Evolutionary conservation across 305 asterid genomes (phyloP).

Genomic region (Fraxinus sp.): DNA sequence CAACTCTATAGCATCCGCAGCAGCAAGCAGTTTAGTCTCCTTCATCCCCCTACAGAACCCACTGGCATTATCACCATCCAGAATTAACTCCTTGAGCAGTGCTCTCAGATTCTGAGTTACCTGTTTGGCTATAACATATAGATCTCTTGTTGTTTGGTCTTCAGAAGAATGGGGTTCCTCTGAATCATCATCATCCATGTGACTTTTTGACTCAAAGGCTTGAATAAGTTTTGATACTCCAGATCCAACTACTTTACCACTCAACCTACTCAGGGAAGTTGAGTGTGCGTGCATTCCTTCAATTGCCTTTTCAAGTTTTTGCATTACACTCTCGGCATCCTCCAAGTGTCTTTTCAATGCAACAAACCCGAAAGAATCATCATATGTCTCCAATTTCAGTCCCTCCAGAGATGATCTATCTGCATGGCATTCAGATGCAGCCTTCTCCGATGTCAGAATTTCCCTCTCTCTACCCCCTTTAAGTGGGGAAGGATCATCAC

Average conservation of each 20-base stretch:
- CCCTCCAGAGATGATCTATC: slow-evolving; percentile 26
- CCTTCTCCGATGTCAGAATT: slow-evolving; percentile 23
- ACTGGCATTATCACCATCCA: slow-evolving; percentile 52
- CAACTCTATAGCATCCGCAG: slow-evolving; percentile 37
- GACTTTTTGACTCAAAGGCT: slow-evolving; percentile 66
- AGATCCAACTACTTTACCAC: slow-evolving; percentile 47
- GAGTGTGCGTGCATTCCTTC: slow-evolving; percentile 53
- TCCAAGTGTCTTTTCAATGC: slow-evolving; percentile 52
- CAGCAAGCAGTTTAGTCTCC: slow-evolving; percentile 41
- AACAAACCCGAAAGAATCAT: slow-evolving; percentile 43
- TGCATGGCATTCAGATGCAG: slow-evolving; percentile 26
- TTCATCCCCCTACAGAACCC: slow-evolving; percentile 43
- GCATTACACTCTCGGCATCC: slow-evolving; percentile 52
- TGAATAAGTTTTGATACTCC: slow-evolving; percentile 84
- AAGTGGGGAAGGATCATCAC: slow-evolving; percentile 14
- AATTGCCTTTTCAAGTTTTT: slow-evolving; percentile 66
- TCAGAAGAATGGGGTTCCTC: slow-evolving; percentile 41
- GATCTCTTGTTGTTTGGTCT: slow-evolving; percentile 42
- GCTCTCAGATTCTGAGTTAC: slow-evolving; percentile 37
- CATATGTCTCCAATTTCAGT: slow-evolving; percentile 30
- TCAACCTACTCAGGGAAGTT: slow-evolving; percentile 47
- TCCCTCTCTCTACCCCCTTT: slow-evolving; percentile 37
- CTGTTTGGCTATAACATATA: slow-evolving; percentile 42
- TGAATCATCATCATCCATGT: slow-evolving; percentile 52
- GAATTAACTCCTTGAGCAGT: slow-evolving; percentile 48